phyloP scores from a whole-genome alignment of 2,329 filamentous ascomycete genomes.

The Mycogone perniciosa region DNA sequence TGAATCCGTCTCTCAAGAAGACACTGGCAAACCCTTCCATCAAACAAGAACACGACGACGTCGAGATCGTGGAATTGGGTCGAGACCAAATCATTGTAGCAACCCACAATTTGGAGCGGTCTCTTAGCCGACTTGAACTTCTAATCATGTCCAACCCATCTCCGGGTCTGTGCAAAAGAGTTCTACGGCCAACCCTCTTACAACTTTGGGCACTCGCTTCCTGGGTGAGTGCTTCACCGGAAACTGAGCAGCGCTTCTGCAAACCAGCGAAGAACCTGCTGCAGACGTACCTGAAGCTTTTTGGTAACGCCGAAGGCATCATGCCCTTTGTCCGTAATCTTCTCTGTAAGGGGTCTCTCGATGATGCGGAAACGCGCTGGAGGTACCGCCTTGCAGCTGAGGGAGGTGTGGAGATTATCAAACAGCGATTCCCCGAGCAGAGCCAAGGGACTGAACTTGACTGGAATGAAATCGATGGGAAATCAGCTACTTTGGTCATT shows the following conservation, averaged over 20 bases:
- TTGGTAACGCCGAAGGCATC: slow-evolving; percentile 45
- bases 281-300: slow-evolving; percentile 51
- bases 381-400: slow-evolving; percentile 39
- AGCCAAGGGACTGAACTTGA: slow-evolving; percentile 26
- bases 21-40: not conserved
- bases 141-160: slow-evolving; percentile 60
- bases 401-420: slow-evolving; percentile 47
- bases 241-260: slow-evolving; percentile 34
- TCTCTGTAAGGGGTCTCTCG: slow-evolving; percentile 44
- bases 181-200: slow-evolving; percentile 52
- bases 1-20: slow-evolving; percentile 38
- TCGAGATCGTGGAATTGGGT: slow-evolving; percentile 41
- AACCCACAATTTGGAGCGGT: slow-evolving; percentile 40
- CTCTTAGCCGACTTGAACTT: slow-evolving; percentile 49
- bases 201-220: slow-evolving; percentile 59
- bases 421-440: slow-evolving; percentile 19
- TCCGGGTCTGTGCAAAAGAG: slow-evolving; percentile 55
- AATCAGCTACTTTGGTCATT: slow-evolving; percentile 41
- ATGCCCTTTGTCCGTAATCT: slow-evolving; percentile 46
- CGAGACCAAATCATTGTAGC: slow-evolving; percentile 39
- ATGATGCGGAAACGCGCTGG: slow-evolving; percentile 39
- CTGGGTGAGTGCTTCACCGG: slow-evolving; percentile 34
- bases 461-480: slow-evolving; percentile 41
- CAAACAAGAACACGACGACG: slow-evolving; percentile 21
- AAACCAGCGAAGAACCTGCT: slow-evolving; percentile 45